Base-by-base conservation (phyloP, 139 green algal species). In the Nannochloris sp. region DNA sequence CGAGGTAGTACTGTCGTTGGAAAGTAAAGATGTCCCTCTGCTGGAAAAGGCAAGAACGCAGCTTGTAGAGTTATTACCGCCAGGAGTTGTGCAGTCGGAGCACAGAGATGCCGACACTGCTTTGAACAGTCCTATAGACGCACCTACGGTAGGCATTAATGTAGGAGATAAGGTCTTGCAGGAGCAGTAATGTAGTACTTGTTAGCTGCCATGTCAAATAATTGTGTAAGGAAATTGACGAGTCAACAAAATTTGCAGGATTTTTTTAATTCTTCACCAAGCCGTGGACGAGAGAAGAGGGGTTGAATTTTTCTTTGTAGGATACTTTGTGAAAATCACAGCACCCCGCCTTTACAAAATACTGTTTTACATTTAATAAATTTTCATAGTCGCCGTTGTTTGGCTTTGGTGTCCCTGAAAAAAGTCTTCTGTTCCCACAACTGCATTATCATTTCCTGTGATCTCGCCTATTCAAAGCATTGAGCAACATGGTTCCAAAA, bases 401-500 rank as follows among this genome's bases (percentile, higher is more conserved):
- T n/a, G n/a, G n/a, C n/a, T n/a, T n/a, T n/a, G n/a, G n/a, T n/a
- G n/a, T n/a, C n/a, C n/a, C n/a, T n/a, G n/a, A n/a, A n/a, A n/a
- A n/a, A n/a, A n/a, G n/a, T n/a, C n/a, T n/a, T n/a, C n/a, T n/a
- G n/a, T n/a, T n/a, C n/a, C n/a, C n/a, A n/a, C n/a, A n/a, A n/a
- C n/a, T n/a, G n/a, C 42, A 19, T 19, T 51, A 19, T 27, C 19
- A 27, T 51, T 51, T 51, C 19, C 42, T 51, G 42, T 51, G 42
- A 51, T 51, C 42, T 19, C 42, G 19, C 42, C 19, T 19, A 51
- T 51, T 51, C 19, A 65, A 70, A 23, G 6, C 6, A 25, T 37
- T 23, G 19, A 36, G 53, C 30, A 76, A 25, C 6, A 89, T 91
- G 84, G 74, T 63, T 8, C 84, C 88, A 75, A 90, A 90, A 61